Evolutionary conservation across 2,329 filamentous ascomycete species (phyloP), one percentile per base, ranked within the genome.

Genomic region (Pyrenochaeta sp.): DNA sequence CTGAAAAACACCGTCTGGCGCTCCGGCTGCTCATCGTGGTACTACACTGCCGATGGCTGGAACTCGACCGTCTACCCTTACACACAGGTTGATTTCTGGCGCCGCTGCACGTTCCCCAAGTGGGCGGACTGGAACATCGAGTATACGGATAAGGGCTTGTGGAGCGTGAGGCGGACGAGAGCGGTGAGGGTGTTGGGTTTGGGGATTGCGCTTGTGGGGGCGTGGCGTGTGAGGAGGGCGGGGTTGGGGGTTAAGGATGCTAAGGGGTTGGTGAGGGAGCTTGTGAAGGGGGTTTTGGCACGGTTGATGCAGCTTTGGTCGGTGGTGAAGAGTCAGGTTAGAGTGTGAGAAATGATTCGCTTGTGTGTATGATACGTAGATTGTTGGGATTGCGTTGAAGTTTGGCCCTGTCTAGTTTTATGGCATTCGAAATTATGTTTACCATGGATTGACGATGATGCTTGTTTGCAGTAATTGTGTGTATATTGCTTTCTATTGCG

Each of bases 41-140:
- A 87, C 86, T 88, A 74, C 80, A 85, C 25, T 90, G 96, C 78
- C 88, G 97, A 27, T 91, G 98, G 78, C 74, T 87, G 84, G 84
- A 88, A 54, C 96, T 91, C 82, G 85, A 94, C 58, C 90, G 93
- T 58, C 83, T 97, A 50, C 47, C 77, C 77, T 61, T 77, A 72
- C 48, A 79, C 79, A 1, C 84, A 86, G 68, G 71, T 85, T 39
- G 79, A 84, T 65, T 86, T 84, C 66, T 79, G 74, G 50, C 71
- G 81, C 22, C 72, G 81, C 10, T 86, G 83, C 72, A 79, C 78
- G 59, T 86, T 85, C 61, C 84, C 84, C 2, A 79, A 75, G 25
- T 86, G 82, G 82, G 73, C 64, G n/a, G 79, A 87, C 59, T 87
- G 84, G 84, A 78, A 81, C 19, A 79, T 84, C 15, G 77, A 73